phyloP scores from a whole-genome alignment of 768 basidiomycete species.

The Mycena galopus region DNA sequence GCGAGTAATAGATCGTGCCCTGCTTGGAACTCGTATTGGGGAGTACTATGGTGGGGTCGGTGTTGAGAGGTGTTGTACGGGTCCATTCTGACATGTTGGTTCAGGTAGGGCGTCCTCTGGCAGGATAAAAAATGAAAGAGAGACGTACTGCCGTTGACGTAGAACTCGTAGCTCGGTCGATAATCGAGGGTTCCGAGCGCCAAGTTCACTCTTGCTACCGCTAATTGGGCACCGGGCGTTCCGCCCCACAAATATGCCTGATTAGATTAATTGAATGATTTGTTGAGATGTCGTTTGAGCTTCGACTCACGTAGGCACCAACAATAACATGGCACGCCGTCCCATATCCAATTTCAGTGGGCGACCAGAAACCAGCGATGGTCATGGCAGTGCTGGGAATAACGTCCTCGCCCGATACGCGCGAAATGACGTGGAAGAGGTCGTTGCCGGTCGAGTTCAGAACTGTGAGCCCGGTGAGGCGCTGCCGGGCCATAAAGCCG shows the following conservation, averaged over 20 bases:
- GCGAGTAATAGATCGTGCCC: constrained; percentile 27
- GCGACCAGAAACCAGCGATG: constrained; percentile 15
- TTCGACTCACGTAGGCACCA: constrained; percentile 13
- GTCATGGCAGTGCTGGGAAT: constrained; percentile 4
- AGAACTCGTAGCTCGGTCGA: constrained; percentile 26
- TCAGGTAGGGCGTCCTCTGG: too few relatives aligned
- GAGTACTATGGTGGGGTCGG: constrained; percentile 3
- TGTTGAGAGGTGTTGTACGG: constrained; percentile 1
- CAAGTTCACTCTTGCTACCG: constrained; percentile 8
- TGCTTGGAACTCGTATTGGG: constrained; percentile 18
- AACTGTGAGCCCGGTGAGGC: constrained; percentile 13
- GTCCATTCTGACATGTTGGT: constrained; percentile 23
- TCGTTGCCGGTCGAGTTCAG: constrained; percentile 12
- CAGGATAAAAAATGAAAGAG: neutral
- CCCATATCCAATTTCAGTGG: constrained; percentile 28
- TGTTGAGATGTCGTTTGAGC: too few relatives aligned
- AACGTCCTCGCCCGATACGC: neutral
- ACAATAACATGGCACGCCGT: constrained; percentile 13
- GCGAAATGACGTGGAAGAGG: constrained; percentile 21
- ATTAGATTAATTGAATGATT: neutral
- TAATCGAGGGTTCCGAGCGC: neutral
- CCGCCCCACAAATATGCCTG: constrained; percentile 24
- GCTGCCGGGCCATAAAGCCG: constrained; percentile 21
- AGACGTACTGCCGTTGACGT: constrained; percentile 28
- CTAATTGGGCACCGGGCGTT: constrained; percentile 16